phyloP scores from a whole-genome alignment of 495 filamentous ascomycete genomes.

The Lepraria neglecta region DNA sequence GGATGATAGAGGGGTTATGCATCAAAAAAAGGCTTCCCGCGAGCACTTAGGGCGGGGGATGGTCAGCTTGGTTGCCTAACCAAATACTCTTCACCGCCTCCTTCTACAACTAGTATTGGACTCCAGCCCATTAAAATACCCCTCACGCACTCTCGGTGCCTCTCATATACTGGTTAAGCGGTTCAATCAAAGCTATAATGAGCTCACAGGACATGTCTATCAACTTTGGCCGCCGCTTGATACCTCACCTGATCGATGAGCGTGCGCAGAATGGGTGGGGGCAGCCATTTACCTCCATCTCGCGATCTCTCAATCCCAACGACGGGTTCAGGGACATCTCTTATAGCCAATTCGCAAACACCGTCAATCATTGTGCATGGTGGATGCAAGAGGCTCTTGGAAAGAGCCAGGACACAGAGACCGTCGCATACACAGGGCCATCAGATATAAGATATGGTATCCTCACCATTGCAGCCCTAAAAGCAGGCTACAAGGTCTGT shows the following conservation, averaged over 20 bases:
- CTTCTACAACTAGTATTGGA: no score
- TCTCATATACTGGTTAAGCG: no score
- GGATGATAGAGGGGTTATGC: no score
- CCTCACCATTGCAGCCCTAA: constrained; percentile 35
- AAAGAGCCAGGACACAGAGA: constrained; percentile 21
- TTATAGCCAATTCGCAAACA: constrained; percentile 45
- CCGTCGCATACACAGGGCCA: constrained; percentile 35
- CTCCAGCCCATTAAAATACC: no score
- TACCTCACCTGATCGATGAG: constrained; percentile 40
- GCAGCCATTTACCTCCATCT: constrained; percentile 39
- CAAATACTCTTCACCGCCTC: no score
- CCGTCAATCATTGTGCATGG: constrained; percentile 47
- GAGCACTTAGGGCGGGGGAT: no score
- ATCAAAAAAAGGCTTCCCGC: no score
- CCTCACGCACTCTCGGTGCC: no score
- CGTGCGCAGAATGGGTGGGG: constrained; percentile 35
- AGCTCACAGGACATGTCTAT: no score
- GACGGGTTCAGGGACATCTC: constrained; percentile 49
- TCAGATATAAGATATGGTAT: constrained; percentile 42
- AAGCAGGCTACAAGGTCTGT: constrained; percentile 37
- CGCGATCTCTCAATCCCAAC: constrained; percentile 36
- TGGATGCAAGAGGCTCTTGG: constrained; percentile 44
- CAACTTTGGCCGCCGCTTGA: constrained; percentile 7
- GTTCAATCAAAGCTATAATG: no score
- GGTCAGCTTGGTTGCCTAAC: no score